Base-by-base conservation (phyloP, 495 filamentous ascomycete genomes). In the Podospora pseudopauciseta region DNA sequence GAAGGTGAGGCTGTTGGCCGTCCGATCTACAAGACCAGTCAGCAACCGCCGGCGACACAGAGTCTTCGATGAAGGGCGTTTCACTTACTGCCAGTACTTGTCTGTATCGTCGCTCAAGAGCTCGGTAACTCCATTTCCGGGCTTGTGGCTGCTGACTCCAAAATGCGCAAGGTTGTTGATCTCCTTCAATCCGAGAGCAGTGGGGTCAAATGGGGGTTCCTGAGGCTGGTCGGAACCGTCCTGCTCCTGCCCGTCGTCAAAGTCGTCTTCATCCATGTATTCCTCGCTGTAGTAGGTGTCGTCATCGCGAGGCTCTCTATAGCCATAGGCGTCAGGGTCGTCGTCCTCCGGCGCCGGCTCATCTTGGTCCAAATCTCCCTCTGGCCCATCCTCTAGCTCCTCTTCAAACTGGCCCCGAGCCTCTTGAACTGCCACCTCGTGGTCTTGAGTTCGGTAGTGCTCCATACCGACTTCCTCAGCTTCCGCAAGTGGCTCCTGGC, bases 161-260 rank as follows among this genome's bases (percentile, higher is more conserved):
- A 95, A 97, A 63, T 91, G 92, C 26, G 94, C 95, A 53, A 99
- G 88, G 66, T 94, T 93, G 71, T 92, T 94, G 79, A 98, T 97
- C 75, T 97, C 94, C 75, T 93, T 93, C 62, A 96, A 84, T 32
- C 86, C 86, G 32, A 80, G 60, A n/a, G 80, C 74, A 0, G 72
- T 63, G 0, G 83, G 78, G 34, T 86, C 83, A 60, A 85, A 85
- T 0, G 64, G 59, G 7, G 74, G 65, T 7, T 60, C 65, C 2
- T 67, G 72, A 2, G 68, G 26, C 5, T 72, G 70, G 28, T 79
- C 75, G 5, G 73, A 68, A 11, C 76, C 78, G 16, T 74, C 70
- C 3, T 76, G 56, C 0, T 70, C 75, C 23, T 71, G 66, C 20
- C 74, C 72, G 2, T 57, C 61, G 0, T 13, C 65, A 9, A 56